Conservation (phyloP, 768 basidiomycete species). For the Suillus placidus region DNA sequence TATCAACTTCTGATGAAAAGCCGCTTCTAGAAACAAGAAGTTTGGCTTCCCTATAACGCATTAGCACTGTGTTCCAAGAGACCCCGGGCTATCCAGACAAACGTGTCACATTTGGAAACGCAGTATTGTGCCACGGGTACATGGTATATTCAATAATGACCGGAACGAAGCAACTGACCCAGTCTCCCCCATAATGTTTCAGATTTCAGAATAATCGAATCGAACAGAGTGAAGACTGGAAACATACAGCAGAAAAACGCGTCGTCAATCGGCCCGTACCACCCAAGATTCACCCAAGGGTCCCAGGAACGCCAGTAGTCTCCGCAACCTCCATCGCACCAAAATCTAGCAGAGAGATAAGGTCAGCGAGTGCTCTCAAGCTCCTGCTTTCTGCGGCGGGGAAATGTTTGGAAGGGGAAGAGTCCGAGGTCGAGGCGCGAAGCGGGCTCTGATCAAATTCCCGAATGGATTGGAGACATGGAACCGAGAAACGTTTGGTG, state of each 20-base stretch:
- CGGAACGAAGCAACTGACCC: neutral
- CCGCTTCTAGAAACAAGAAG: neutral
- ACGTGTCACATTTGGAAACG: neutral
- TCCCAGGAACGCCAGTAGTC: neutral
- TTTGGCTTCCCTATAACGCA: neutral
- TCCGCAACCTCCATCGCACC: constrained; percentile 19
- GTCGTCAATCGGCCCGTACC: neutral
- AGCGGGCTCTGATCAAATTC: constrained; percentile 15
- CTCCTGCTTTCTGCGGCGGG: constrained; percentile 23
- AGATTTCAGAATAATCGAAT: neutral
- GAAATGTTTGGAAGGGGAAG: constrained; percentile 33
- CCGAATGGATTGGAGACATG: neutral
- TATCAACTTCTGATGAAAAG: neutral
- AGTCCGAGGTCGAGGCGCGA: constrained; percentile 24
- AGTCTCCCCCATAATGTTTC: neutral
- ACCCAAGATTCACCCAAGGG: neutral
- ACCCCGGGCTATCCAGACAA: neutral
- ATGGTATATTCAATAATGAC: neutral
- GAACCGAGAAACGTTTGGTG: neutral
- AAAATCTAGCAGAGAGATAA: constrained; percentile 34
- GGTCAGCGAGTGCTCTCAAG: constrained; percentile 25
- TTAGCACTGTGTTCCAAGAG: neutral
- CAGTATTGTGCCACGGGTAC: neutral
- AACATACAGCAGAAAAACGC: neutral
- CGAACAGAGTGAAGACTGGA: neutral